Percentiles rank a stretch among this genome's conserved stretches.
These are phyloP conservation scores for Aquilaria malaccensis DNA, from an alignment of 345 rosid species.

Conservation along the genomic window DNA sequence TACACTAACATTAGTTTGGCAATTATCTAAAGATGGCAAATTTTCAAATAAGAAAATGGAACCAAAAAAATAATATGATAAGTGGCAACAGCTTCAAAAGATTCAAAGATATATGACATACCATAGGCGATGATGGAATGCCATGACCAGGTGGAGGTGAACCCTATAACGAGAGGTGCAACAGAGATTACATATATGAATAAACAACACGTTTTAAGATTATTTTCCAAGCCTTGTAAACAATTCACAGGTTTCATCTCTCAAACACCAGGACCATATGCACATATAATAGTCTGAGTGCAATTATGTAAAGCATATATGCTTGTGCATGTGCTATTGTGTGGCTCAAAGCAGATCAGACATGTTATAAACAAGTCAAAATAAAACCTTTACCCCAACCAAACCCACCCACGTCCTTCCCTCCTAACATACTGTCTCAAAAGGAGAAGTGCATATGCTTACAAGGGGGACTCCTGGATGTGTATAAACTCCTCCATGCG, in stretches of 20 bases:
- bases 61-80: not conserved
- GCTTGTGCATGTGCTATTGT: too few relatives aligned
- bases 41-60: not conserved
- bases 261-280: not conserved
- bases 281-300: too few relatives aligned
- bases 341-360: too few relatives aligned
- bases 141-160: constrained; percentile 44
- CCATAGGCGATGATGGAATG: constrained; percentile 36
- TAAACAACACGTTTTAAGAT: constrained; percentile 2
- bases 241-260: not conserved
- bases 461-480: constrained; percentile 84
- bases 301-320: too few relatives aligned
- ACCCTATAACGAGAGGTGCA: constrained; percentile 24
- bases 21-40: not conserved
- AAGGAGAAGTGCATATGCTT: constrained; percentile 12
- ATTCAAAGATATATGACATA: constrained; percentile 25
- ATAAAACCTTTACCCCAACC: not conserved
- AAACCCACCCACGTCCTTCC: too few relatives aligned
- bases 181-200: not conserved
- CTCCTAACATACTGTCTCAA: not conserved
- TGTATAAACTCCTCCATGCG: constrained; percentile 80
- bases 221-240: not conserved
- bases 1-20: constrained; percentile 15
- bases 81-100: not conserved
- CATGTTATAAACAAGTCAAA: not conserved